phyloP scores from a whole-genome alignment of 2,329 filamentous ascomycete species.

The Rosellinia necatrix region DNA sequence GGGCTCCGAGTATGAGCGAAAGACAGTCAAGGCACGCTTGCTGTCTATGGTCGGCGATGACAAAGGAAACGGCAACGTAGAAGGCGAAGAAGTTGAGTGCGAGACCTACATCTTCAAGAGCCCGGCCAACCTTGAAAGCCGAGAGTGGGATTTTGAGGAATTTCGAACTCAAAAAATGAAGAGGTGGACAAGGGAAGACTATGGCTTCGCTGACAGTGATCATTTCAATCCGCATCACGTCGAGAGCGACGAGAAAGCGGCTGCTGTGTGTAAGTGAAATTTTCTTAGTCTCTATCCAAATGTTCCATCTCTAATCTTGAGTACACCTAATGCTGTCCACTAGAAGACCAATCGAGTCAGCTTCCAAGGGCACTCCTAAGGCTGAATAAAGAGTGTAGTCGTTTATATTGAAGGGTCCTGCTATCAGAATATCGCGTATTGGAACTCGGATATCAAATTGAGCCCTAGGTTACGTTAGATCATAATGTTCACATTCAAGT shows the following conservation, averaged over 20 bases:
- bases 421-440: no score
- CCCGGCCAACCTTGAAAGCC: conserved; percentile 61
- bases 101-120: conserved; percentile 69
- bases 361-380: neutral
- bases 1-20: conserved; percentile 60
- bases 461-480: neutral
- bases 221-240: conserved; percentile 34
- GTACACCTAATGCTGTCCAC: conserved; percentile 10
- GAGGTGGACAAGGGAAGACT: conserved; percentile 57
- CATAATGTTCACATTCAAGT: neutral
- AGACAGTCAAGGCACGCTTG: conserved; percentile 42
- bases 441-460: no score
- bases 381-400: neutral
- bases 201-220: conserved; percentile 47
- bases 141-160: conserved; percentile 86
- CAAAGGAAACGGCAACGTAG: conserved; percentile 47
- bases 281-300: neutral
- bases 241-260: conserved; percentile 30
- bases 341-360: conserved; percentile 5
- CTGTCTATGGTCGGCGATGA: conserved; percentile 45
- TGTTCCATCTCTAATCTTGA: neutral
- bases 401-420: neutral
- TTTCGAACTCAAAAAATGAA: conserved; percentile 76
- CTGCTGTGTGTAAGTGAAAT: conserved; percentile 34
- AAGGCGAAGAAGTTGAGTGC: conserved; percentile 55